Conservation (phyloP, 2,329 filamentous ascomycete species). For the Sclerotinia minor region DNA sequence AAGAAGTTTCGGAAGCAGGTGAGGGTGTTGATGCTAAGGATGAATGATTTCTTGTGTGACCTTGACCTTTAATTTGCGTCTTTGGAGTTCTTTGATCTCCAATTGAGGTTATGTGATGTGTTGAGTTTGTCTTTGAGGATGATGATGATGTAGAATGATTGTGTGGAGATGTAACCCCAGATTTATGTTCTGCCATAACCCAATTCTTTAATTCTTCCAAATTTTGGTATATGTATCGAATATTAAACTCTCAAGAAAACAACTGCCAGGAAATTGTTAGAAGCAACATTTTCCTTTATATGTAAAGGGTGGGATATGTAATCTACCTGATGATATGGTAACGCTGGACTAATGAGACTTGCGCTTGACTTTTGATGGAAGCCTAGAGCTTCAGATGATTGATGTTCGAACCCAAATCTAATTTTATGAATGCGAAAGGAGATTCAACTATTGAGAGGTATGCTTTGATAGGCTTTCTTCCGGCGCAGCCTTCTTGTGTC, state of each 20-base stretch:
- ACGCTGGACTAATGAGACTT: background rate
- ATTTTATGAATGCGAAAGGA: conserved; percentile 8
- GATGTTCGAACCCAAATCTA: background rate
- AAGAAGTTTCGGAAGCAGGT: background rate
- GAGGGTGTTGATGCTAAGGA: conserved; percentile 6
- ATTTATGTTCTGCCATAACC: conserved; percentile 16
- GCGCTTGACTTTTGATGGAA: background rate
- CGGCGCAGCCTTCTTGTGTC: conserved; percentile 7
- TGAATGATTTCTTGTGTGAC: background rate
- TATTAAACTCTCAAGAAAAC: background rate
- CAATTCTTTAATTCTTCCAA: background rate
- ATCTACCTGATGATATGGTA: conserved; percentile 4
- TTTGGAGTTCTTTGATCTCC: background rate
- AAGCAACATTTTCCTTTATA: background rate
- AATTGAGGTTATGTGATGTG: conserved; percentile 2
- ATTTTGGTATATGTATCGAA: background rate
- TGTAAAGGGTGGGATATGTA: conserved; percentile 5
- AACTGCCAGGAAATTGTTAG: background rate
- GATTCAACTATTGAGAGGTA: conserved; percentile 1
- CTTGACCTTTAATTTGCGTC: background rate
- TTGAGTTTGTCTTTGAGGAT: background rate
- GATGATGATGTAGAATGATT: background rate
- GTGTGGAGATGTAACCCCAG: background rate
- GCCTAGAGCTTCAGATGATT: conserved; percentile 13
- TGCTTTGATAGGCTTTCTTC: conserved; percentile 1